Evolutionary conservation across 164 flowering plant genomes (phyloP), one percentile per base, ranked within the genome.

Genomic region (Platanus orientalis): DNA sequence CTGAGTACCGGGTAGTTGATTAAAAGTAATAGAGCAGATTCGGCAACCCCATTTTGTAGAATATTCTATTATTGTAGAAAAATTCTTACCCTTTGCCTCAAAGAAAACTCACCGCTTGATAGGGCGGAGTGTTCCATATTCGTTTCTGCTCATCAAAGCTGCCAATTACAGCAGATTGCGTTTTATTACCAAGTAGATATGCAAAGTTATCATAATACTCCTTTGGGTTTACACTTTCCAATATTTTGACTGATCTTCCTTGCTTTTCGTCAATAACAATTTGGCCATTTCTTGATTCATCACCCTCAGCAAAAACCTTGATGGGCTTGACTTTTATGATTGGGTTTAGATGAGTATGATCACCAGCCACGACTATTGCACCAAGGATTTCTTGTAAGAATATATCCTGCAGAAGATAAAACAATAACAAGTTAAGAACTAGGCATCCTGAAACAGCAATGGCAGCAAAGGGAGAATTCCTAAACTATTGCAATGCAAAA

Each of bases 361-460:
- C 76, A 48, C 78, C 70, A 29, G 78, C 85, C 64, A 89, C 54
- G 49, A 80, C 54, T 11, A 83, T 84, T 47, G 94, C 82, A 49
- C 97, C 98, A 36, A 90, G 84, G 25, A 89, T 79, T 74, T 93
- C 96, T 52, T 94, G 97, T 65, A 88, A 61, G 76, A 93, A 93
- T 45, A 55, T 88, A 17, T 80, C 85, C 94, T 88, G 80, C 71
- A 75, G 19, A 2, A 52, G 29, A 62, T 50, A 40, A 25, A 48
- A 29, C 49, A 45, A 19, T n/a, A n/a, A n/a, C n/a, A n/a, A n/a
- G n/a, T n/a, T 47, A 66, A 28, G 13, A 32, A 42, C 11, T 29
- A 54, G 0, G 29, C 2, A 29, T 25, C 25, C 19, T 0, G 23
- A n/a, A 32, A 32, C 17, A 44, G 28, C 25, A 45, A 45, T 2